A percentile compares a stretch with the other conserved stretches of the same genome.
Evolutionary conservation across 1,139 yeast genomes (phyloP).

Genomic region (Zygosaccharomyces pseudobailii): DNA sequence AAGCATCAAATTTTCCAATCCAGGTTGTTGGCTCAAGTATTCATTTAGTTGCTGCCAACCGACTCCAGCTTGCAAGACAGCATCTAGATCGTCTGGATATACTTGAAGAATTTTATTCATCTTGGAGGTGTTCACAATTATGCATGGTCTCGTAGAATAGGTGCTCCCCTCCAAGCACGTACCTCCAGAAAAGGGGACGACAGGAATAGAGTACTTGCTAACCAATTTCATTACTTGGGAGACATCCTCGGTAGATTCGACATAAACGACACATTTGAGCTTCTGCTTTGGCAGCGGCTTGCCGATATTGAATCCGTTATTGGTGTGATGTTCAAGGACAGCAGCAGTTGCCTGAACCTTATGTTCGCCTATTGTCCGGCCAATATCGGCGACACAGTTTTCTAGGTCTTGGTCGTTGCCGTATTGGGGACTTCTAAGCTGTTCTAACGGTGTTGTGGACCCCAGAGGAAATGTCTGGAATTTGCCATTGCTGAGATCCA

Average conservation of each 20-base stretch:
- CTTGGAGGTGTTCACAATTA: slow-evolving; percentile 49
- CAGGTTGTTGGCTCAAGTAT: slow-evolving; percentile 23
- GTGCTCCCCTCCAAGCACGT: slow-evolving; percentile 81
- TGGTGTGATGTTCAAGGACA: slow-evolving; percentile 46
- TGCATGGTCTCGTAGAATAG: slow-evolving; percentile 66
- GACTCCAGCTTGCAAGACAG: slow-evolving; percentile 65
- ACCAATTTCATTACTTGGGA: slow-evolving; percentile 56
- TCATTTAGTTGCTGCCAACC: slow-evolving; percentile 66
- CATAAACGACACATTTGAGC: slow-evolving; percentile 60
- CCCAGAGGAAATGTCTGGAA: slow-evolving; percentile 20
- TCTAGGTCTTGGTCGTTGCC: slow-evolving; percentile 41
- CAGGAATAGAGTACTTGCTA: slow-evolving; percentile 57
- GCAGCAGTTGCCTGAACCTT: slow-evolving; percentile 32
- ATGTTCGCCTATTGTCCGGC: slow-evolving; percentile 38
- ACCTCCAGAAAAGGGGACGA: slow-evolving; percentile 74
- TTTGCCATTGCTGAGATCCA: background rate
- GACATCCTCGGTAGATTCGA: slow-evolving; percentile 61
- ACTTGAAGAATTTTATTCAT: slow-evolving; percentile 51
- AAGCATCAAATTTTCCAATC: slow-evolving; percentile 46
- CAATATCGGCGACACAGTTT: slow-evolving; percentile 45
- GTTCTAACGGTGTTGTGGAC: slow-evolving; percentile 36
- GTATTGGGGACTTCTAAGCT: slow-evolving; percentile 38
- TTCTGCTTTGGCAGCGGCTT: slow-evolving; percentile 49
- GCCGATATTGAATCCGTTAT: slow-evolving; percentile 60
- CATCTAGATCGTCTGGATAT: slow-evolving; percentile 55